Evolutionary conservation across 441 rosid species (phyloP).

Genomic region (Breynia disticha): DNA sequence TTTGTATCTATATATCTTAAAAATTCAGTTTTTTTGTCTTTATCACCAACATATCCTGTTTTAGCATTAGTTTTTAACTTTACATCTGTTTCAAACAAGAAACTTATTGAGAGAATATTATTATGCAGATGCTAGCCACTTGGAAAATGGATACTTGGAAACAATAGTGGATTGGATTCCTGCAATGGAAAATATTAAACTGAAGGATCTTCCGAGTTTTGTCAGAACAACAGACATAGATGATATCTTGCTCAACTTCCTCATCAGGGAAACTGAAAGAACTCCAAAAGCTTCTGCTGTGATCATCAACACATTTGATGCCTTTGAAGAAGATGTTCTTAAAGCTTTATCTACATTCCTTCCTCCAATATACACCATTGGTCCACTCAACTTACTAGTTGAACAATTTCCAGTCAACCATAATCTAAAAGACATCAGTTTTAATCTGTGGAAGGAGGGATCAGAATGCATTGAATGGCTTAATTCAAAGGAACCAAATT

Average conservation of each 20-base stretch:
- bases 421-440: background rate
- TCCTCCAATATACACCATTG: constrained; percentile 13
- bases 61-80: too few relatives aligned
- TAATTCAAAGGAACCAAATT: constrained; percentile 10
- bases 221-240: constrained; percentile 11
- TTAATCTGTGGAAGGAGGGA: constrained; percentile 10
- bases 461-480: constrained; percentile 14
- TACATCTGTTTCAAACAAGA: too few relatives aligned
- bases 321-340: constrained; percentile 7
- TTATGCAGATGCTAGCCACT: constrained; percentile 7
- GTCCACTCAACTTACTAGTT: constrained; percentile 11
- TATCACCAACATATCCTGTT: too few relatives aligned
- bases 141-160: constrained; percentile 17
- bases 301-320: constrained; percentile 14
- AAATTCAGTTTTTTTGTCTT: too few relatives aligned
- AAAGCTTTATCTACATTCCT: constrained; percentile 1
- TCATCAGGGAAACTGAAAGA: background rate
- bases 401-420: background rate
- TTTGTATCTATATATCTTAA: too few relatives aligned
- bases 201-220: constrained; percentile 11
- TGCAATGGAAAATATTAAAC: constrained; percentile 11
- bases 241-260: constrained; percentile 10
- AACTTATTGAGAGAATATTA: too few relatives aligned
- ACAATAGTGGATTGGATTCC: constrained; percentile 17
- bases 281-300: constrained; percentile 11